A percentile compares a stretch with the other conserved stretches of the same genome.
These are phyloP conservation scores for Plasmodium sp. DNA, from an alignment of 169 alveolate genomes.

Conservation along the genomic window DNA sequence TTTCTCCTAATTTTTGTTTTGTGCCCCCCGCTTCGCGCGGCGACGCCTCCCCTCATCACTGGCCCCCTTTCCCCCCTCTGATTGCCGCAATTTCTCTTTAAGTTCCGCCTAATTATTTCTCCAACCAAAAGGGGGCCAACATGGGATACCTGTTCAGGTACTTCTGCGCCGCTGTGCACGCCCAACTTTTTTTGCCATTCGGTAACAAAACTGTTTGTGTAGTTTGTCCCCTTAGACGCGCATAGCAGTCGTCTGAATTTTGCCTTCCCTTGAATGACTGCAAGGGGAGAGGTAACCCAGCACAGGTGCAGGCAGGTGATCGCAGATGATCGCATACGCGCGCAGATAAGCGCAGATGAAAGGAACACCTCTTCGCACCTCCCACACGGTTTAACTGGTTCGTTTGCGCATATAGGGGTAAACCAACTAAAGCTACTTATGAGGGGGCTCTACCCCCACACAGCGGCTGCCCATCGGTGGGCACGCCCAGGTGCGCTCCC, in stretches of 20 bases:
- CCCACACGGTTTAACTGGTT: neutral
- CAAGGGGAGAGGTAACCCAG: neutral
- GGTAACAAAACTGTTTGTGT: neutral
- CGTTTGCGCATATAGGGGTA: neutral
- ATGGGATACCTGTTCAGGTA: neutral
- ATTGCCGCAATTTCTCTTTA: conserved; percentile 19
- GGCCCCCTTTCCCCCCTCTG: neutral
- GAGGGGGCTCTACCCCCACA: neutral
- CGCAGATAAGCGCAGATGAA: neutral
- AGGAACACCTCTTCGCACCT: neutral
- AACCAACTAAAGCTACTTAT: neutral
- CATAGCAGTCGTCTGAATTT: neutral
- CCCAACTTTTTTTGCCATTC: neutral
- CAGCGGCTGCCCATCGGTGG: neutral
- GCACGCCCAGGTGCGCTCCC: neutral
- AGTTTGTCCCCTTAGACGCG: neutral
- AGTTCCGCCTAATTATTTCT: conserved; percentile 25
- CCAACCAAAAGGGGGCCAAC: neutral
- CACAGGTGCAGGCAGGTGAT: neutral
- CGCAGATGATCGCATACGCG: too few relatives aligned
- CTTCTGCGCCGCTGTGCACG: neutral
- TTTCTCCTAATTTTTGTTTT: neutral
- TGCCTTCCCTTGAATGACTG: neutral
- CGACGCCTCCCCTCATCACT: neutral
- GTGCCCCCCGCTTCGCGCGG: neutral